Evolutionary conservation across 805 yeast genomes (phyloP).

Genomic region (Lachancea meyersii): DNA sequence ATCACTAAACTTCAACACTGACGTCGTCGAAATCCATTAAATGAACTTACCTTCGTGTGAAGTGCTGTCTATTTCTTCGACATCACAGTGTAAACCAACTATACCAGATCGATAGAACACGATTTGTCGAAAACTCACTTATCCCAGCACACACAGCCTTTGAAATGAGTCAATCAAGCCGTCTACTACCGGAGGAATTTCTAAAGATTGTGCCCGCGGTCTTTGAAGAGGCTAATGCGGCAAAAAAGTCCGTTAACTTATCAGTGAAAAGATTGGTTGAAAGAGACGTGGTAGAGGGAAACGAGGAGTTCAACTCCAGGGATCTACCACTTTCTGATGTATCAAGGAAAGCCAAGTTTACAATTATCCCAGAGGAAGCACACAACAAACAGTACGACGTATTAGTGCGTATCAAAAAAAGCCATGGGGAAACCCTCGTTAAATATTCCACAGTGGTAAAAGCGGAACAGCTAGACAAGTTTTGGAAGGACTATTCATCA

Average conservation of each 20-base stretch:
- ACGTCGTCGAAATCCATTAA: background rate
- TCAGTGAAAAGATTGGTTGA: slow-evolving; percentile 27
- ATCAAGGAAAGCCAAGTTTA: slow-evolving; percentile 20
- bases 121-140: background rate
- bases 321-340: slow-evolving; percentile 32
- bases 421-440: slow-evolving; percentile 34
- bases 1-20: background rate
- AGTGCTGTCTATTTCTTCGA: background rate
- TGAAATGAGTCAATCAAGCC: slow-evolving; percentile 11
- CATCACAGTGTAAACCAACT: no score
- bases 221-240: slow-evolving; percentile 25
- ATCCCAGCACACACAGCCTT: no score
- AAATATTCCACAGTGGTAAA: slow-evolving; percentile 71
- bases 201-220: slow-evolving; percentile 20
- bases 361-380: slow-evolving; percentile 15
- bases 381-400: slow-evolving; percentile 46
- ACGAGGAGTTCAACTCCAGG: slow-evolving; percentile 46
- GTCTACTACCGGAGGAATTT: slow-evolving; percentile 18
- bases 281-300: slow-evolving; percentile 31
- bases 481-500: slow-evolving; percentile 72
- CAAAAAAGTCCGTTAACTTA: slow-evolving; percentile 24
- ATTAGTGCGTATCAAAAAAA: slow-evolving; percentile 50
- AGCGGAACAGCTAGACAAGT: slow-evolving; percentile 52
- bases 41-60: background rate
- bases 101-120: no score